Base-by-base conservation (phyloP, 345 rosid species). In the Syzygium oleosum region DNA sequence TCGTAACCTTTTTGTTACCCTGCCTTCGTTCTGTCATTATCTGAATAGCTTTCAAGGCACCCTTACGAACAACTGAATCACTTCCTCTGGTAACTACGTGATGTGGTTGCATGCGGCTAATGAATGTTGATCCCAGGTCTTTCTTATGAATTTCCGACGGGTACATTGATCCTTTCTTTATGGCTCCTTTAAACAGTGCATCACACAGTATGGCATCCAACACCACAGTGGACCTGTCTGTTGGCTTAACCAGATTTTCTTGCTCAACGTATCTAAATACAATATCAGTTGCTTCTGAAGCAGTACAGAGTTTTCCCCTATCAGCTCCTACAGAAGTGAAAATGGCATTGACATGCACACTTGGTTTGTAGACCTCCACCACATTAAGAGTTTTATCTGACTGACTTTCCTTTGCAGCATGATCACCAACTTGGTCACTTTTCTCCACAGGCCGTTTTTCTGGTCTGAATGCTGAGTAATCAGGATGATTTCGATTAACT, bases 1-100 rank as follows among this genome's bases (percentile, higher is more conserved):
- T 96, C 6, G 99, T 98, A 63, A 96, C 96, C 91, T 96, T 98
- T 83, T 98, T 98, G 91, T 96, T 98, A 54, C 99, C 99, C 87
- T 95, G 98, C 88, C 98, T 94, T 90, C 99, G 89, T 89, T 96
- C 99, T 2, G 98, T 94, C 94, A 98, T 73, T 89, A 95, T 96
- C 92, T 96, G 99, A 92, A 98, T 91, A 15, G 95, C 92, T 90
- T 93, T 96, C 86, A 95, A 68, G 79, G 92, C 94, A 85, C 99
- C 98, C 93, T 95, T 98, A 85, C 96, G 94, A 90, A 96, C 94
- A 90, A 92, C 95, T 1, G 94, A 94, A 65, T 98, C 97, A 38
- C 90, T 91, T 51, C 99, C 99, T 91, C 99, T 90, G 17, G 91
- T 92, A 86, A 95, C 97, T 55, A 96, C 86, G 85, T 95, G 92